A percentile compares a stretch with the other conserved stretches of the same genome.
Conservation (phyloP, 1,284 basidiomycete genomes). For the Cystobasidiaceae sp. region DNA sequence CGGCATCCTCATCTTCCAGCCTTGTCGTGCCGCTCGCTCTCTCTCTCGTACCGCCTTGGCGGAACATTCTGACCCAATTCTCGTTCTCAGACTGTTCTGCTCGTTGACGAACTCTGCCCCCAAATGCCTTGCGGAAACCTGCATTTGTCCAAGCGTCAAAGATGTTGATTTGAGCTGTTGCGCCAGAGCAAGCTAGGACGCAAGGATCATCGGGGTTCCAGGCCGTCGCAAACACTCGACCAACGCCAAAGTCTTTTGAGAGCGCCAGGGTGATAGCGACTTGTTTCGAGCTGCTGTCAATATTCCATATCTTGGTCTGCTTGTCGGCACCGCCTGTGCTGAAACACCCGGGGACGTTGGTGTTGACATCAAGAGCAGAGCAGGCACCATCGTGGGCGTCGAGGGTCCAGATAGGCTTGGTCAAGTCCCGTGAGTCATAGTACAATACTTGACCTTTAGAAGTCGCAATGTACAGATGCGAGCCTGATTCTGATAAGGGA, state of each 20-base stretch:
- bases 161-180: conserved; percentile 83
- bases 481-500: conserved; percentile 53
- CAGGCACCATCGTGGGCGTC: conserved; percentile 91
- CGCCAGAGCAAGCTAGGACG: conserved; percentile 88
- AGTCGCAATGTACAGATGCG: conserved; percentile 73
- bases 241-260: conserved; percentile 78
- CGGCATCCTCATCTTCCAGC: conserved; percentile 2
- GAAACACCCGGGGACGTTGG: conserved; percentile 83
- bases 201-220: conserved; percentile 94
- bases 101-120: conserved; percentile 43
- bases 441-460: conserved; percentile 84
- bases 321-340: conserved; percentile 93
- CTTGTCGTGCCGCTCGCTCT: conserved; percentile 7
- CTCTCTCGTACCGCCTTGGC: conserved; percentile 17
- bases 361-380: conserved; percentile 86
- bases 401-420: conserved; percentile 70
- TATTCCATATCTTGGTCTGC: conserved; percentile 84
- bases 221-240: conserved; percentile 84
- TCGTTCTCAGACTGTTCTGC: conserved; percentile 33
- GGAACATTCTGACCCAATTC: conserved; percentile 14
- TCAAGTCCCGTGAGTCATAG: conserved; percentile 80
- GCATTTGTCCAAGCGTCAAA: conserved; percentile 63
- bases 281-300: conserved; percentile 57
- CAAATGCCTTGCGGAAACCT: conserved; percentile 47
- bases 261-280: conserved; percentile 80